Evolutionary conservation across 768 basidiomycete genomes (phyloP).

Genomic region (Termitomyces sp.): DNA sequence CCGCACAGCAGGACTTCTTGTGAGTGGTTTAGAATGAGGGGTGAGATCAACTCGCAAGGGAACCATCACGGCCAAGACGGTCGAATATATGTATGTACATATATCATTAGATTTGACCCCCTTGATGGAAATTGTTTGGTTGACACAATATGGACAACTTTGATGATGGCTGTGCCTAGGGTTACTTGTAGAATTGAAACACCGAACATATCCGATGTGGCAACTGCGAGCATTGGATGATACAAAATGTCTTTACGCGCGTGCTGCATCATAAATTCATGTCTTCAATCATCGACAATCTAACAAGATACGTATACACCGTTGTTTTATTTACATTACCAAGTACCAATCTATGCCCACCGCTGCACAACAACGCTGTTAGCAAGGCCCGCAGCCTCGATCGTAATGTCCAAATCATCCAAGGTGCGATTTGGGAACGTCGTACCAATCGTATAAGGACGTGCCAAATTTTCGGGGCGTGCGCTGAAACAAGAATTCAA

Average conservation of each 20-base stretch:
- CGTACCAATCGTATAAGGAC: conserved; percentile 75
- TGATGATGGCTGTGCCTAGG: neutral
- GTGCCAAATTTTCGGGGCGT: conserved; percentile 55
- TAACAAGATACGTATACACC: conserved; percentile 6
- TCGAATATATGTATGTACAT: neutral
- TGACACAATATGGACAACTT: neutral
- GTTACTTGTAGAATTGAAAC: neutral
- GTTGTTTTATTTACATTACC: neutral
- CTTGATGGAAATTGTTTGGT: conserved; percentile 3
- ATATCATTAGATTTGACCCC: neutral
- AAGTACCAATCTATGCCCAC: conserved; percentile 39
- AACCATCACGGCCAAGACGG: neutral
- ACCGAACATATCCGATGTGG: neutral
- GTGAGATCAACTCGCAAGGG: conserved; percentile 20
- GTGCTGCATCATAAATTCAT: neutral
- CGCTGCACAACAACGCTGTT: conserved; percentile 87
- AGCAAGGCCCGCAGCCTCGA: conserved; percentile 64
- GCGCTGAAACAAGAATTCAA: conserved; percentile 38
- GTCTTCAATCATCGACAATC: neutral
- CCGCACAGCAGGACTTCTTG: conserved; percentile 20
- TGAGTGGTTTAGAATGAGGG: conserved; percentile 6
- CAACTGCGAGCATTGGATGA: too few relatives aligned
- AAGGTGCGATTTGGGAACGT: conserved; percentile 83
- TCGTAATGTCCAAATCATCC: conserved; percentile 57
- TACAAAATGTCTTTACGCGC: neutral